A percentile compares a stretch with the other conserved stretches of the same genome.
These are phyloP conservation scores for Wickerhamiella siamensis DNA, from an alignment of 805 yeast genomes.

Conservation along the genomic window DNA sequence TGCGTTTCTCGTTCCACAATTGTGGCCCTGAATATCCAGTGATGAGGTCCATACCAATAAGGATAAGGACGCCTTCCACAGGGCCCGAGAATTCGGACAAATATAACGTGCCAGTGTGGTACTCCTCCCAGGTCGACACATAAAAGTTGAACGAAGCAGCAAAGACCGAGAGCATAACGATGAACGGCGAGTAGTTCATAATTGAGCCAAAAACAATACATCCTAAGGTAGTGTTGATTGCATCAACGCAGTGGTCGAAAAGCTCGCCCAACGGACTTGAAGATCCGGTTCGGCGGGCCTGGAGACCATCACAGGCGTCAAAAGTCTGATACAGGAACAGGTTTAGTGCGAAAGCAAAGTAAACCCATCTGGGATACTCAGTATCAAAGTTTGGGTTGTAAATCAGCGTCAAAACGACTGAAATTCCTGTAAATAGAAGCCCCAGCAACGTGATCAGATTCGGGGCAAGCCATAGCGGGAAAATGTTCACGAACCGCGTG, in stretches of 20 bases:
- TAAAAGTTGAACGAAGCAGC: slow-evolving; percentile 47
- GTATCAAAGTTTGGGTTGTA: slow-evolving; percentile 54
- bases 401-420: slow-evolving; percentile 49
- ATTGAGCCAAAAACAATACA: slow-evolving; percentile 60
- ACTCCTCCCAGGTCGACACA: slow-evolving; percentile 90
- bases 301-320: slow-evolving; percentile 93
- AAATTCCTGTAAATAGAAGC: slow-evolving; percentile 50
- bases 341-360: slow-evolving; percentile 63
- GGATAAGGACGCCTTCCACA: slow-evolving; percentile 76
- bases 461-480: slow-evolving; percentile 83
- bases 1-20: slow-evolving; percentile 36
- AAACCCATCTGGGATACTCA: slow-evolving; percentile 62
- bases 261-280: slow-evolving; percentile 89
- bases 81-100: slow-evolving; percentile 80
- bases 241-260: slow-evolving; percentile 77
- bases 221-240: slow-evolving; percentile 68
- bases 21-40: slow-evolving; percentile 62
- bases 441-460: slow-evolving; percentile 71
- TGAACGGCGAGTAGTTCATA: slow-evolving; percentile 61
- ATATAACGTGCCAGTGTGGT: slow-evolving; percentile 70
- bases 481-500: slow-evolving; percentile 51
- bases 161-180: slow-evolving; percentile 18
- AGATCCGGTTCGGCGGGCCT: slow-evolving; percentile 91
- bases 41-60: slow-evolving; percentile 37
- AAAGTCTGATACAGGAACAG: slow-evolving; percentile 85